These are phyloP conservation scores for Acaromyces ingoldii DNA, from an alignment of 1,284 basidiomycete species.

Conservation along the genomic window DNA sequence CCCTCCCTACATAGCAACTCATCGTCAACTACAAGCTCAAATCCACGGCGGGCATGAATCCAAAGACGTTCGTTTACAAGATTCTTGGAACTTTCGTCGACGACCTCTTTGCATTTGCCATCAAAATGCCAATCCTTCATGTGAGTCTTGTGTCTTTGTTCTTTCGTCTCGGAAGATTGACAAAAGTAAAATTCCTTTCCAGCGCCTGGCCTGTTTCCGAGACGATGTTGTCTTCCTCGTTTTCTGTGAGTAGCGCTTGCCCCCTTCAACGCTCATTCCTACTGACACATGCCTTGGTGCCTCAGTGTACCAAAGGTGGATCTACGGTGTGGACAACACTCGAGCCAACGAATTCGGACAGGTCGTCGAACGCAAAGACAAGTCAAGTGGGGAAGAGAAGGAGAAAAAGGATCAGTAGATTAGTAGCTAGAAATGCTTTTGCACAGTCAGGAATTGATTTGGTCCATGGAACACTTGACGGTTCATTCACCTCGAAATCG, in stretches of 20 bases:
- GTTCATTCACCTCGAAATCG: too few relatives aligned
- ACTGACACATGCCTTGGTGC: neutral
- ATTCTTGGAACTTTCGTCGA: conserved; percentile 78
- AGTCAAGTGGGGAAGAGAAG: conserved; percentile 8
- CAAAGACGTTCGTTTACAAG: conserved; percentile 97
- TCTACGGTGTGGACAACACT: conserved; percentile 88
- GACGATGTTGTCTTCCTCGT: conserved; percentile 52
- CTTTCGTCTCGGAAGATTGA: too few relatives aligned
- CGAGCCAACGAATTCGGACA: conserved; percentile 94
- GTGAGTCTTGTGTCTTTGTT: too few relatives aligned
- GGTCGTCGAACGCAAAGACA: conserved; percentile 25
- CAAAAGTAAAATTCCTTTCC: too few relatives aligned
- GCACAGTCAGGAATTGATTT: too few relatives aligned
- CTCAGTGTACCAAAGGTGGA: conserved; percentile 68
- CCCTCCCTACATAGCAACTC: too few relatives aligned
- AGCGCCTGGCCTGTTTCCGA: conserved; percentile 76
- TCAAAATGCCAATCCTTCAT: conserved; percentile 91
- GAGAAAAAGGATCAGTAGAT: too few relatives aligned
- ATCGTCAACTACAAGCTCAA: conserved; percentile 72
- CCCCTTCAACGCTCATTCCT: neutral
- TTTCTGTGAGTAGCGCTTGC: conserved; percentile 10
- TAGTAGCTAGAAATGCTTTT: too few relatives aligned
- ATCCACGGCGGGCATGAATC: conserved; percentile 86
- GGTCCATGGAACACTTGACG: too few relatives aligned
- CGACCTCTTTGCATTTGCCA: conserved; percentile 74